Conservation (phyloP, 208 protist genomes). For the Wallacemonas sp. region DNA sequence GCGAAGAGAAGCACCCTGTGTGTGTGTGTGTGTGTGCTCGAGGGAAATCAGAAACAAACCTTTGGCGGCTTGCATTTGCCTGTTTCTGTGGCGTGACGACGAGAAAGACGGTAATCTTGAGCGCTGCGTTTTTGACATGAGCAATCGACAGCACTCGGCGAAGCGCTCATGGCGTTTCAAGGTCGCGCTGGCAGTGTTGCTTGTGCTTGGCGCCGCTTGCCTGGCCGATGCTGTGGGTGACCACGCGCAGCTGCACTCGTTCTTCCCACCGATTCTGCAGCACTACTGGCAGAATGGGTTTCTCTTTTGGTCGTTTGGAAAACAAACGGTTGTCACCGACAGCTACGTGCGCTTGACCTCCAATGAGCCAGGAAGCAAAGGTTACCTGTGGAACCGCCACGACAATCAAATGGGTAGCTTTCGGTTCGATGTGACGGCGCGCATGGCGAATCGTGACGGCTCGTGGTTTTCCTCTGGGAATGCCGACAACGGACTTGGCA, state of each 20-base stretch:
- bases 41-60: too few species aligned
- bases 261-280: slow-evolving; percentile 42
- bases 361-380: slow-evolving; percentile 8
- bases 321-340: slow-evolving; percentile 43
- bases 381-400: slow-evolving; percentile 53
- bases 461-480: background rate
- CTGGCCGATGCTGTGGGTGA: slow-evolving; percentile 2
- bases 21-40: too few species aligned
- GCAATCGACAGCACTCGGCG: too few species aligned
- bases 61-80: too few species aligned
- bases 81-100: too few species aligned
- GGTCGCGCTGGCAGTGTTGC: background rate
- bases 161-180: too few species aligned
- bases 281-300: slow-evolving; percentile 52
- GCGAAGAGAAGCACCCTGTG: too few species aligned
- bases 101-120: too few species aligned
- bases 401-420: slow-evolving; percentile 32
- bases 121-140: too few species aligned
- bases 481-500: slow-evolving; percentile 20
- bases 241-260: slow-evolving; percentile 36
- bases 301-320: slow-evolving; percentile 42
- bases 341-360: slow-evolving; percentile 39
- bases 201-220: background rate
- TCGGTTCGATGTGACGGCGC: slow-evolving; percentile 36
- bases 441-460: slow-evolving; percentile 17